Evolutionary conservation across 2,329 filamentous ascomycete species (phyloP).

Genomic region (Davidsoniella eucalypti): DNA sequence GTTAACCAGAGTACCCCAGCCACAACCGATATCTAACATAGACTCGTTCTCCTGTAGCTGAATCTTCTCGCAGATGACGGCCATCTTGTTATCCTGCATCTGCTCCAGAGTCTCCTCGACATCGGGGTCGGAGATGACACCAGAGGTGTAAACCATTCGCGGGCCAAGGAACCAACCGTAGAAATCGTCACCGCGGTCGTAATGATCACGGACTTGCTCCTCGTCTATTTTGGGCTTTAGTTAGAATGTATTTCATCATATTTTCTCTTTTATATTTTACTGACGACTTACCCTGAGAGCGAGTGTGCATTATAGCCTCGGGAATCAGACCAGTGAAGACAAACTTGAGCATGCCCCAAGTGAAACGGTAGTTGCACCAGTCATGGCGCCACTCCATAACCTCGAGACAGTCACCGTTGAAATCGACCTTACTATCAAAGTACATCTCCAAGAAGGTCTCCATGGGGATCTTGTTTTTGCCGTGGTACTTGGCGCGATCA

Average conservation of each 20-base stretch:
- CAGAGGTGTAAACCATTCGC: slow-evolving; percentile 97
- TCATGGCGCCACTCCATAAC: slow-evolving; percentile 88
- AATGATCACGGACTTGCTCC: slow-evolving; percentile 94
- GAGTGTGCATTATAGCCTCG: slow-evolving; percentile 82
- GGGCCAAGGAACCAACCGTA: slow-evolving; percentile 97
- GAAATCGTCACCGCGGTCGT: slow-evolving; percentile 95
- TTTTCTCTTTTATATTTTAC: too few relatives aligned
- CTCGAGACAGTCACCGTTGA: slow-evolving; percentile 86
- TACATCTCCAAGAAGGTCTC: slow-evolving; percentile 97
- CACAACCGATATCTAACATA: slow-evolving; percentile 89
- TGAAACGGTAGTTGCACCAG: slow-evolving; percentile 92
- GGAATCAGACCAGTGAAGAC: slow-evolving; percentile 78
- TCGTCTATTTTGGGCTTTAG: slow-evolving; percentile 34
- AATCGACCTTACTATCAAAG: slow-evolving; percentile 85
- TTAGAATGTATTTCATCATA: too few relatives aligned
- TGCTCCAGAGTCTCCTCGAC: slow-evolving; percentile 84
- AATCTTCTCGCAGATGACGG: slow-evolving; percentile 92
- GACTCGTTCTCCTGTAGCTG: slow-evolving; percentile 63
- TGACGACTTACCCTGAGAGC: slow-evolving; percentile 46
- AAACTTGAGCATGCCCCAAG: slow-evolving; percentile 67
- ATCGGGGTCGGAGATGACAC: slow-evolving; percentile 76
- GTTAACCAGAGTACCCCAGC: slow-evolving; percentile 91
- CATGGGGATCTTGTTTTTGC: slow-evolving; percentile 68
- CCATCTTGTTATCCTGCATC: slow-evolving; percentile 94
- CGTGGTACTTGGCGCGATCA: slow-evolving; percentile 51